Percentiles rank a stretch among this genome's conserved stretches.
Conservation (phyloP, 2,329 filamentous ascomycete species). For the Pyrenophora graminea region DNA sequence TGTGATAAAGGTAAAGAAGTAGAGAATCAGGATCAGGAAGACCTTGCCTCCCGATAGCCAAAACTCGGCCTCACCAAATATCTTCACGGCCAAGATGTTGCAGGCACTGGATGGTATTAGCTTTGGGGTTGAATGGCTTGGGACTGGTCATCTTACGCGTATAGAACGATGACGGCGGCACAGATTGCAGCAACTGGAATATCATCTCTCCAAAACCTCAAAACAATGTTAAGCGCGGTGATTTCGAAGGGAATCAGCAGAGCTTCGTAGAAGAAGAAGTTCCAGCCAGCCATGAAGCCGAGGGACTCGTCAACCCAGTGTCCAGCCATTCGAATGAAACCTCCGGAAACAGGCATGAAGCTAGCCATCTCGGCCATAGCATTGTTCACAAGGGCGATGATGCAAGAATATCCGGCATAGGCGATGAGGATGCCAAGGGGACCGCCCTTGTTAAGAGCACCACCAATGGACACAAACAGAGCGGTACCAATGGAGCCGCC, state of each 20-base stretch:
- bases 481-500: conserved; percentile 51
- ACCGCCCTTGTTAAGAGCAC: conserved; percentile 57
- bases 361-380: conserved; percentile 67
- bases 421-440: conserved; percentile 62
- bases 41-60: conserved; percentile 54
- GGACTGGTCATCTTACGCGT: conserved; percentile 41
- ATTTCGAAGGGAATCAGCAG: conserved; percentile 59
- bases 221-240: conserved; percentile 48
- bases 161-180: conserved; percentile 49
- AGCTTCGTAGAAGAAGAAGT: conserved; percentile 58
- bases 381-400: conserved; percentile 68
- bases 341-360: conserved; percentile 65
- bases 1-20: conserved; percentile 54
- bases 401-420: conserved; percentile 59
- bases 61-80: conserved; percentile 53
- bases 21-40: conserved; percentile 51
- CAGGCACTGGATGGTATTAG: conserved; percentile 46
- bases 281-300: conserved; percentile 63
- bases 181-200: conserved; percentile 50
- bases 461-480: conserved; percentile 66
- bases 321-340: conserved; percentile 67
- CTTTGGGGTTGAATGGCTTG: background rate
- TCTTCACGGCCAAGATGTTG: conserved; percentile 53
- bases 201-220: conserved; percentile 52
- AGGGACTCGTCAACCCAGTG: conserved; percentile 68